Evolutionary conservation across 306 rosid species (phyloP), one percentile per base, ranked within the genome.

Genomic region (Fagus crenata): DNA sequence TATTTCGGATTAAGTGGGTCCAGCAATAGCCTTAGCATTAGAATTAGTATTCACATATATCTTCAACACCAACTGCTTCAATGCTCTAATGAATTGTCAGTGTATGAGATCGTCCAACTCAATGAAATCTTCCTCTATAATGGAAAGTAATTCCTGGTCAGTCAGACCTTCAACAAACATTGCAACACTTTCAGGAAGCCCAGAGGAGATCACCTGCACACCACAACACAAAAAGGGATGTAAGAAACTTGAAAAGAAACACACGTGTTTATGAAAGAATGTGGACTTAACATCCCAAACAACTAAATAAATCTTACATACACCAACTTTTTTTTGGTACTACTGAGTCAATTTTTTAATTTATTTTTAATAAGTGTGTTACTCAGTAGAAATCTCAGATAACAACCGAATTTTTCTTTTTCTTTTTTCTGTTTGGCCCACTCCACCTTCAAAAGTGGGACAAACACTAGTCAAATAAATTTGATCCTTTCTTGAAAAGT

Each of bases 101-200:
- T 75, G 73, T 1, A 28, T 31, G 54, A 92, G 89, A 85, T 92
- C 97, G 63, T 90, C 82, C 83, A 89, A 53, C 85, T 89, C 96
- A 42, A 92, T 69, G 76, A 79, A 92, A 85, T 87, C 90, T 31
- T 77, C 90, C 72, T 92, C 88, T 56, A 74, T 31, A 74, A 90
- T 74, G 73, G 82, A 77, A 40, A 32, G 77, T 72, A 82, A 42
- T 42, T 75, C 68, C 68, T 55, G 74, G 54, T 80, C 65, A 37
- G 80, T 60, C 54, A 81, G 42, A 55, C 49, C 81, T 18, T 84
- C 82, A 43, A 71, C 35, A 67, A 80, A 37, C 59, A 61, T 61
- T 33, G 86, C 69, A 75, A 49, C 78, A 49, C 75, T 69, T 32
- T 58, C 72, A 53, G 73, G 72, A 28, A 46, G 84, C 72, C 53